Conservation (phyloP, 2,329 filamentous ascomycete genomes). For the Colletotrichum truncatum region DNA sequence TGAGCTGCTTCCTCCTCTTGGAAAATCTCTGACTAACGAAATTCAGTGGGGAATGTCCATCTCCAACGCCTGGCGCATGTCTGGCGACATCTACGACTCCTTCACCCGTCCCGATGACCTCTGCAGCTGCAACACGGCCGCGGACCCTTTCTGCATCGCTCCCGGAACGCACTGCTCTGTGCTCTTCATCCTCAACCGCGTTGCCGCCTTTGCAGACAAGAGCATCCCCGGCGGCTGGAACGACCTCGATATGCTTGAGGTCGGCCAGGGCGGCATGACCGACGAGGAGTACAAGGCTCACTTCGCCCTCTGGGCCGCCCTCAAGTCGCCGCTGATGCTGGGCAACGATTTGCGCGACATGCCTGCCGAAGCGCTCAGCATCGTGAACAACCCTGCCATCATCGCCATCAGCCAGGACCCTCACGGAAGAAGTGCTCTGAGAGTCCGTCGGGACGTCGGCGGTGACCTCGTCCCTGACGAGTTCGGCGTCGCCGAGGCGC, state of each 20-base stretch:
- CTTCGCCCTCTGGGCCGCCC: conserved; percentile 56
- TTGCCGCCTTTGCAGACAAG: conserved; percentile 31
- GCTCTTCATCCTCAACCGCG: conserved; percentile 38
- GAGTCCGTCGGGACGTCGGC: conserved; percentile 41
- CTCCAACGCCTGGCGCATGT: conserved; percentile 44
- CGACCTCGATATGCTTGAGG: conserved; percentile 53
- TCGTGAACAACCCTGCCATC: conserved; percentile 35
- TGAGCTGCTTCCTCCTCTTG: not conserved
- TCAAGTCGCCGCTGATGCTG: conserved; percentile 55
- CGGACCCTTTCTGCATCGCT: conserved; percentile 34
- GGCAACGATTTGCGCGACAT: conserved; percentile 46
- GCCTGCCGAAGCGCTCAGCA: conserved; percentile 30
- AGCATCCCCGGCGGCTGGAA: conserved; percentile 31
- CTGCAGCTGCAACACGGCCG: conserved; percentile 40
- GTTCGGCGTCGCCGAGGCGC: conserved; percentile 36
- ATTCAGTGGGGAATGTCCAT: conserved; percentile 38
- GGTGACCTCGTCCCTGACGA: conserved; percentile 41
- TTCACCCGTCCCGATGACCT: conserved; percentile 43
- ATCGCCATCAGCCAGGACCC: conserved; percentile 46
- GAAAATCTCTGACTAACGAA: conserved; percentile 13
- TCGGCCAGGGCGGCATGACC: conserved; percentile 47
- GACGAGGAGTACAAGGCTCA: conserved; percentile 52
- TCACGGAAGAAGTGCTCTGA: conserved; percentile 38
- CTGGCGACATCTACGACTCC: conserved; percentile 44
- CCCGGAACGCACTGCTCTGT: conserved; percentile 38